Base-by-base conservation (phyloP, 306 rosid species). In the Vicia villosa region DNA sequence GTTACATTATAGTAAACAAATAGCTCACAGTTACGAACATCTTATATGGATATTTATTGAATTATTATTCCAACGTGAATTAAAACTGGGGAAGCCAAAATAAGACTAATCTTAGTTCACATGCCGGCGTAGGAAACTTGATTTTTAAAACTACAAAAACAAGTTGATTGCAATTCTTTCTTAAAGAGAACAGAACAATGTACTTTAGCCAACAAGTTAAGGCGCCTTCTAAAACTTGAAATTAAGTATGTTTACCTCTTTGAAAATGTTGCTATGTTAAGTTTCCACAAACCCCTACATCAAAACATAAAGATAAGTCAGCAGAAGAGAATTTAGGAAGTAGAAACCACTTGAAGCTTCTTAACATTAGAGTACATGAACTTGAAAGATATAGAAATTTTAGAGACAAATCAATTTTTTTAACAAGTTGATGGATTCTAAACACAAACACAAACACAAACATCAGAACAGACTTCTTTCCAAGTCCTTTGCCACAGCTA, bases 401-500 rank as follows among this genome's bases (percentile, higher is more conserved):
- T 72, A 36, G 8, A 68, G 59, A 76, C 77, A 73, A 56, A 93
- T 97, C 96, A 94, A 57, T 83, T 88, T 94, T 64, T 56, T 72
- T 79, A 90, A 94, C 88, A 94, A 22, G 55, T 58, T 82, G 76
- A 90, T 83, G 55, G 97, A 94, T 14, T 89, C n/a, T n/a, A n/a
- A n/a, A n/a, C n/a, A n/a, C n/a, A n/a, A n/a, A n/a, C n/a, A n/a
- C n/a, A n/a, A n/a, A n/a, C n/a, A n/a, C n/a, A 79, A 67, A 70
- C 74, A 94, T 81, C 76, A 88, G 43, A 71, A 84, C 86, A 41
- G 92, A 86, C 66, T 94, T 95, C 83, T 85, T 90, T 60, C 85
- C 97, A 69, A 87, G 85, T 63, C 97, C 98, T 83, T 85, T 86
- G 46, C 96, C 88, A 74, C 95, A 91, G 75, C 97, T 93, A 85